Evolutionary conservation across 148 eudicot species (phyloP).

Genomic region (Hydrangea macrophylla): DNA sequence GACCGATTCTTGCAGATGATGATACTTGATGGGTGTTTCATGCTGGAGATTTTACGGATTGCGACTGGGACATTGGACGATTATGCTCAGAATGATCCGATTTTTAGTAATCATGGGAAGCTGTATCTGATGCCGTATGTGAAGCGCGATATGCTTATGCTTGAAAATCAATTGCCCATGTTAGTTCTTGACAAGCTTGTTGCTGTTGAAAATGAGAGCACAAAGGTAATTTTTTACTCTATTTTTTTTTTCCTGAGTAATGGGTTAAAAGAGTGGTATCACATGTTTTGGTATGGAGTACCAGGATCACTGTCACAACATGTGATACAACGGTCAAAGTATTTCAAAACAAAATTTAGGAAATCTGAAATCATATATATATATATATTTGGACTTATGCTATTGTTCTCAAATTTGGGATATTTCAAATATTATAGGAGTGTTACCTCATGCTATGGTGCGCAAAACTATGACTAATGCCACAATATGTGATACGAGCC

Average conservation of each 20-base stretch:
- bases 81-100: slow-evolving; percentile 36
- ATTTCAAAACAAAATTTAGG: no score
- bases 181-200: slow-evolving; percentile 28
- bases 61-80: slow-evolving; percentile 7
- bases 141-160: slow-evolving; percentile 44
- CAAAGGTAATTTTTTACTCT: slow-evolving; percentile 3
- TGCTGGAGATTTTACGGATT: slow-evolving; percentile 34
- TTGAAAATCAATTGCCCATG: slow-evolving; percentile 44
- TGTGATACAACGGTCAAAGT: no score
- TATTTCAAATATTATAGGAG: no score
- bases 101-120: slow-evolving; percentile 39
- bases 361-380: no score
- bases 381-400: no score
- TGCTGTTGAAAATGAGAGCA: slow-evolving; percentile 12
- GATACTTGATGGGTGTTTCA: slow-evolving; percentile 46
- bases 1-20: slow-evolving; percentile 28
- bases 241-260: not conserved
- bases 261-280: no score
- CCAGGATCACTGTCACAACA: no score
- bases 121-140: slow-evolving; percentile 28
- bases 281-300: no score
- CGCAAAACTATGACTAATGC: no score
- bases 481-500: no score
- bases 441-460: no score
- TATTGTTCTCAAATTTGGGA: no score